phyloP scores from a whole-genome alignment of 371 early-diverging fungal species.

The Mortierella sp. region DNA sequence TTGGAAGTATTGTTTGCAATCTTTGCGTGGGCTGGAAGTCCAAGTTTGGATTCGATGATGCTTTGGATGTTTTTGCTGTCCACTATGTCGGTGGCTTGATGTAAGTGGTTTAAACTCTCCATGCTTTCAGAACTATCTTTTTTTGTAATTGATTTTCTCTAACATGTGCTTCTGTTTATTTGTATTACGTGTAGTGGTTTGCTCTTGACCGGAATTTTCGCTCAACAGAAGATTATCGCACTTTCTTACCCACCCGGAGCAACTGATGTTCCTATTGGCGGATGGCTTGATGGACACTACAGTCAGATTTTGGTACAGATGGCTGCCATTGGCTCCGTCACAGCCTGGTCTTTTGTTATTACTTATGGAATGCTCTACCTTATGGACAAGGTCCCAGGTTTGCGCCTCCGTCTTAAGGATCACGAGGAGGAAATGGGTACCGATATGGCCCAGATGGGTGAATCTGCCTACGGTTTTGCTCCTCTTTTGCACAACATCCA shows the following conservation, averaged over 20 bases:
- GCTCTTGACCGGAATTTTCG: conserved; percentile 91
- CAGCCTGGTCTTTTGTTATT: conserved; percentile 84
- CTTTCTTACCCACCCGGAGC: conserved; percentile 75
- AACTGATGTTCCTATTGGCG: conserved; percentile 71
- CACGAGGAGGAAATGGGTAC: conserved; percentile 81
- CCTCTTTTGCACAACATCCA: conserved; percentile 18
- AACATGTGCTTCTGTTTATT: conserved; percentile 33
- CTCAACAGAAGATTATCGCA: conserved; percentile 77
- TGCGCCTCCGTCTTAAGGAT: conserved; percentile 81
- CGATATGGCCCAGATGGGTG: conserved; percentile 86
- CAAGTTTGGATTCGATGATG: conserved; percentile 88
- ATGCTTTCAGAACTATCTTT: neutral
- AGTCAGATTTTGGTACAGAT: conserved; percentile 85
- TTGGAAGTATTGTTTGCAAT: conserved; percentile 82
- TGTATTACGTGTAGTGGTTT: conserved; percentile 68
- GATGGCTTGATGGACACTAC: conserved; percentile 88
- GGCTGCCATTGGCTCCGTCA: conserved; percentile 79
- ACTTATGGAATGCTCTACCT: conserved; percentile 79
- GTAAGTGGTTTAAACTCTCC: conserved; percentile 13
- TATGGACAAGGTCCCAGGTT: conserved; percentile 84
- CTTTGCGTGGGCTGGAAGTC: conserved; percentile 82
- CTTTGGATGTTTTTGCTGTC: conserved; percentile 87
- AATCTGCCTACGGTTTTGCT: conserved; percentile 71
- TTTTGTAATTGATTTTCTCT: conserved; percentile 68
- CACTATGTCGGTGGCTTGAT: conserved; percentile 91